Evolutionary conservation across 1,284 basidiomycete genomes (phyloP), one percentile per base, ranked within the genome.

Genomic region (Grifola frondosa): DNA sequence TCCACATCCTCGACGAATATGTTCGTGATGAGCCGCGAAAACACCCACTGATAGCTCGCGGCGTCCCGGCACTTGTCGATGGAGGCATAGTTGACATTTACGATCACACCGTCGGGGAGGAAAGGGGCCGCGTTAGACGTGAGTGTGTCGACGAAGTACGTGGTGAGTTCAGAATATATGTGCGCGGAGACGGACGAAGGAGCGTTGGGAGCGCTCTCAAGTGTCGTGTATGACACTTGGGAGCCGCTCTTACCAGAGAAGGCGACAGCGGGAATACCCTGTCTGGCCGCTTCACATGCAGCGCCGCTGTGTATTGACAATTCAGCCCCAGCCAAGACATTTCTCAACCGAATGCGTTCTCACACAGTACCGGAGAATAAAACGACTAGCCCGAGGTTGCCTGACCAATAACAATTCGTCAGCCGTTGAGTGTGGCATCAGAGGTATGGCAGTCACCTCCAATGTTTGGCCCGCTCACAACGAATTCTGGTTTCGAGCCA

Each of bases 31-130:
- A 77, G 59, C 21, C 75, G 62, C 28, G 77, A 72, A 28, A 78
- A 59, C 5, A 79, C 65, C 54, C 72, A 79, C 38, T 68, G 59
- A 63, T 65, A 76, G 44, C 61, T 63, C 4, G 55, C 55, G 5
- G 66, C 61, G 21, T 56, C 54, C 12, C 66, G 30, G 53, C 77
- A 80, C 26, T 54, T 59, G 38, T 65, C 61, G 6, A 66, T 68
- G 13, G 68, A 51, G 0, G 75, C 68, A 57, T 71, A 77, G 61
- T 80, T 80, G 53, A 79, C 74, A 53, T 78, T 78, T 38, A 79
- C 42, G 42, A 66, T 65, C 30, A 70, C 66, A 31, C 65, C 63
- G 0, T 58, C 16, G 5, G 75, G 75, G 10, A 79, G 67, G 46
- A 73, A 65, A 1, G 70, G 61, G 11, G 13, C 32, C 26, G 25